Evolutionary conservation across 208 protist genomes (phyloP).

Genomic region (Wallacemonas sp.): DNA sequence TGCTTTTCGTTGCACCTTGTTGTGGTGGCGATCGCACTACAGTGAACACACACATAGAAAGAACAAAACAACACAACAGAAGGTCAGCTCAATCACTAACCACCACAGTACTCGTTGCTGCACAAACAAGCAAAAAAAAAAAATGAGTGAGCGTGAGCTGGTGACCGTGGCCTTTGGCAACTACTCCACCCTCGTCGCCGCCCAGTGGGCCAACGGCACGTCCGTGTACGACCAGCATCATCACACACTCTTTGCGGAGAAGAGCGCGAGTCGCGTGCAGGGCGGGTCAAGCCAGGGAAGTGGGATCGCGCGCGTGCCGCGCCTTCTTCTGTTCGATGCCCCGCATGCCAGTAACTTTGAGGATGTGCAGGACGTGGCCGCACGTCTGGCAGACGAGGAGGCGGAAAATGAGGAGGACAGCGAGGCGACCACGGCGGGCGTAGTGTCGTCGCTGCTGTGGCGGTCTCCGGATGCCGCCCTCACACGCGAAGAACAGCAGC

Average conservation of each 20-base stretch:
- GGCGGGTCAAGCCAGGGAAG: slow-evolving; percentile 25
- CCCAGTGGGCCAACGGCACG: slow-evolving; percentile 88
- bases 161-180: slow-evolving; percentile 84
- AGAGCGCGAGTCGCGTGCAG: slow-evolving; percentile 24
- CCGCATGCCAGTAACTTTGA: slow-evolving; percentile 64
- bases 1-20: too few species aligned
- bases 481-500: slow-evolving; percentile 7
- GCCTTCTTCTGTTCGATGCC: slow-evolving; percentile 74
- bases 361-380: slow-evolving; percentile 20
- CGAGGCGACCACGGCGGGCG: background rate
- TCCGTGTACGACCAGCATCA: slow-evolving; percentile 64
- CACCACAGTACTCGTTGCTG: too few species aligned
- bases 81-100: too few species aligned
- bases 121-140: background rate
- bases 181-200: slow-evolving; percentile 81
- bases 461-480: background rate
- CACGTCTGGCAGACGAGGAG: background rate
- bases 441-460: background rate
- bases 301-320: slow-evolving; percentile 45
- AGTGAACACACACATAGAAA: too few species aligned
- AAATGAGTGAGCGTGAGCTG: slow-evolving; percentile 53
- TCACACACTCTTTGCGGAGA: slow-evolving; percentile 72
- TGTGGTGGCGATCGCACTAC: too few species aligned
- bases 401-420: background rate
- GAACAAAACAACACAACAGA: too few species aligned